Percentiles rank a stretch among this genome's conserved stretches.
Evolutionary conservation across 2,329 filamentous ascomycete genomes (phyloP).

Genomic region (Cladosporium phlei): DNA sequence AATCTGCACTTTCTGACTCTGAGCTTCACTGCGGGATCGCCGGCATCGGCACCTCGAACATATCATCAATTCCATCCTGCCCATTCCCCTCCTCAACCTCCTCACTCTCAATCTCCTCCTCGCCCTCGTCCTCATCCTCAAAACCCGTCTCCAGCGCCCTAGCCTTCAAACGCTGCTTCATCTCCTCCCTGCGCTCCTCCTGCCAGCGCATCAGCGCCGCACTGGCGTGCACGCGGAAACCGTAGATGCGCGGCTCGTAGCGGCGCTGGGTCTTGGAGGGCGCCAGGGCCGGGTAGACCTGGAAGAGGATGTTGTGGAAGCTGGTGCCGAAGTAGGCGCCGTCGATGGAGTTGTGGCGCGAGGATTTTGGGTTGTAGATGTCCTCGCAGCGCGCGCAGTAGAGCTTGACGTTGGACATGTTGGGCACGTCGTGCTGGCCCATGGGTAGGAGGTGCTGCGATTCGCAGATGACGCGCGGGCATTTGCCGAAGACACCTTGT

Average conservation of each 20-base stretch:
- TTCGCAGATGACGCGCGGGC: slow-evolving; percentile 91
- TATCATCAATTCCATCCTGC: slow-evolving; percentile 47
- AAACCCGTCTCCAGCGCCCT: slow-evolving; percentile 71
- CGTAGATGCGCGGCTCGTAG: slow-evolving; percentile 87
- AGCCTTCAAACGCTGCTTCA: slow-evolving; percentile 71
- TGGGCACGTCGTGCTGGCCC: slow-evolving; percentile 85
- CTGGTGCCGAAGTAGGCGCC: slow-evolving; percentile 97
- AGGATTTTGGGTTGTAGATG: slow-evolving; percentile 97
- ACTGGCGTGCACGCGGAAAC: slow-evolving; percentile 89
- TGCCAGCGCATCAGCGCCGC: slow-evolving; percentile 92
- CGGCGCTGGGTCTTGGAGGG: slow-evolving; percentile 79
- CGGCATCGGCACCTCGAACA: slow-evolving; percentile 30
- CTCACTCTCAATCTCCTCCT: slow-evolving; percentile 56
- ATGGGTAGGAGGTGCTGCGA: slow-evolving; percentile 90
- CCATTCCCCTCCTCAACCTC: slow-evolving; percentile 50
- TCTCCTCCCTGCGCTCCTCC: slow-evolving; percentile 70
- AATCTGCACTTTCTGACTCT: background rate
- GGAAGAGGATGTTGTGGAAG: slow-evolving; percentile 98
- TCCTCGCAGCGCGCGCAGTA: slow-evolving; percentile 98
- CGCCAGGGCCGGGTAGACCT: slow-evolving; percentile 88
- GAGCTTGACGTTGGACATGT: slow-evolving; percentile 86
- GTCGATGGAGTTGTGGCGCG: slow-evolving; percentile 89
- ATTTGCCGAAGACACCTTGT: slow-evolving; percentile 96
- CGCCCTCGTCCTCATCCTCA: slow-evolving; percentile 60
- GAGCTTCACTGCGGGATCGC: slow-evolving; percentile 1